Percentiles rank a stretch among this genome's conserved stretches.
Conservation (phyloP, 306 rosid species). For the Hippophae gyantsensis region DNA sequence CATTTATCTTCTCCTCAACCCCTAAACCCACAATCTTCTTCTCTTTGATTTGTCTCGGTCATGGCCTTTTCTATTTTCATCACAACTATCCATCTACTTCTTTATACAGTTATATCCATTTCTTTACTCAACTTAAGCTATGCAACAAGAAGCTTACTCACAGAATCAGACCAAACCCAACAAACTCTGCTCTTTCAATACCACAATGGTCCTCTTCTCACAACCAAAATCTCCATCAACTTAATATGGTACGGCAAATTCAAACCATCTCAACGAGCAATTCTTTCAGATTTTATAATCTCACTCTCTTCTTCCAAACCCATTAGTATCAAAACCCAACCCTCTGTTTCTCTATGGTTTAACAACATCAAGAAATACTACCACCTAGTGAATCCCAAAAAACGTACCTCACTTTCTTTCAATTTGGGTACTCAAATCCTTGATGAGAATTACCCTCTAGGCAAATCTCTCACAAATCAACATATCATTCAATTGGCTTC, state of each 20-base stretch:
- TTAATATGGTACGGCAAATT: conserved; percentile 73
- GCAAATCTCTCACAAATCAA: conserved; percentile 40
- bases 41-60: neutral
- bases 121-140: conserved; percentile 29
- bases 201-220: conserved; percentile 70
- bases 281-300: conserved; percentile 49
- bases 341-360: conserved; percentile 64
- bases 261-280: conserved; percentile 51
- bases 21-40: neutral
- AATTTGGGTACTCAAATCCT: conserved; percentile 28
- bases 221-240: conserved; percentile 41
- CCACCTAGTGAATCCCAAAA: conserved; percentile 16
- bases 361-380: conserved; percentile 41
- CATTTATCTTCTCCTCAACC: neutral
- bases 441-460: conserved; percentile 32
- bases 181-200: conserved; percentile 38
- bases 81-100: neutral
- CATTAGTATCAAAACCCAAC: conserved; percentile 21
- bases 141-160: conserved; percentile 34
- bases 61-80: conserved; percentile 27
- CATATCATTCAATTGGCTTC: conserved; percentile 32
- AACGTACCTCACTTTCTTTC: conserved; percentile 17
- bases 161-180: conserved; percentile 22
- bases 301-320: conserved; percentile 42
- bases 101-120: conserved; percentile 8